Evolutionary conservation across 306 rosid genomes (phyloP), one percentile per base, ranked within the genome.

Genomic region (Echinosophora koreensis): DNA sequence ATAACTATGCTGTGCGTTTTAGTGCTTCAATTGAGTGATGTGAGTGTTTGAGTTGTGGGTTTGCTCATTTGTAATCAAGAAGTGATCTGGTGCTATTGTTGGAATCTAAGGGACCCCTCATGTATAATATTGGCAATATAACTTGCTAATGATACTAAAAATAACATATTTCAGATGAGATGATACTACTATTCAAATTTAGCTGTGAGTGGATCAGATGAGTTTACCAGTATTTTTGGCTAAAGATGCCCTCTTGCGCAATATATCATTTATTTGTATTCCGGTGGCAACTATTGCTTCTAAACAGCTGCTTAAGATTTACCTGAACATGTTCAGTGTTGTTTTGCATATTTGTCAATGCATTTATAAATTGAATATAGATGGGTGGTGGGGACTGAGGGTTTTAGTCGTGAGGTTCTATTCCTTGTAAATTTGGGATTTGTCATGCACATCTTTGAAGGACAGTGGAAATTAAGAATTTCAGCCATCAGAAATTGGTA

Each of bases 121-220:
- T 67, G 68, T 30, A 57, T 78, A 72, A 73, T 50, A 38, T n/a
- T 49, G 47, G 49, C 54, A 42, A 15, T 56, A 47, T n/a, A 41
- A 37, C 50, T 17, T 64, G 47, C 42, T 52, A 41, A 54, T 44
- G 39, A 65, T 65, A 44, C 7, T 46, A 32, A 42, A 77, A 8
- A 13, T 11, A 34, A 5, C 62, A 8, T 17, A 37, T 70, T 8
- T 5, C 2, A 13, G 44, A 37, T 51, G 64, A 10, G 73, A 10
- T 64, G 47, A 47, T 74, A 49, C 10, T 62, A 69, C n/a, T 61
- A 49, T 18, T 50, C 59, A 49, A 49, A 34, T 60, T 67, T 50
- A 51, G 44, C 66, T 17, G 42, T 39, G 15, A n/a, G 57, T 0
- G 1, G 55, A 34, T 60, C 5, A 10, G 34, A 11, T 44, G 59